These are phyloP conservation scores for Aspergillus sp. DNA, from an alignment of 2,329 filamentous ascomycete species.

Conservation along the genomic window DNA sequence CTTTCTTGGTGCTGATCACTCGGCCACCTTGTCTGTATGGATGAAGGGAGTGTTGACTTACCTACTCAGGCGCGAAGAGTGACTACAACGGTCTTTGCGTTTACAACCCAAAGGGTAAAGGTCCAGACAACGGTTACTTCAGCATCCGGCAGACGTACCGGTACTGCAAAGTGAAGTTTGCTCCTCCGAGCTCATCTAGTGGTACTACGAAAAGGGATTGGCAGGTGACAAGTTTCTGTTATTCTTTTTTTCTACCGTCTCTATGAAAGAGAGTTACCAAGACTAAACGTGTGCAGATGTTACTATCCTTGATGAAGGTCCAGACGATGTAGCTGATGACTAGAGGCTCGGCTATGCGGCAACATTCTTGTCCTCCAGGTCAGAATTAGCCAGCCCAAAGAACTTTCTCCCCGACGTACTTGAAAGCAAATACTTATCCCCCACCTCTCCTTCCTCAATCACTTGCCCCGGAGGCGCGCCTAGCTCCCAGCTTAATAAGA, in stretches of 20 bases:
- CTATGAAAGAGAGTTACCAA: too few relatives aligned
- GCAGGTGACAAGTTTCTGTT: not conserved
- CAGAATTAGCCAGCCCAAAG: not conserved
- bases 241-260: not conserved
- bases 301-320: not conserved
- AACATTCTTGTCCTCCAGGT: not conserved
- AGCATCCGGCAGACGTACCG: not conserved
- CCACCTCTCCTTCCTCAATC: constrained; percentile 6
- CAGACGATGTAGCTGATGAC: not conserved
- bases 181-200: not conserved
- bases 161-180: not conserved
- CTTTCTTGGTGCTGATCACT: too few relatives aligned
- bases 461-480: not conserved
- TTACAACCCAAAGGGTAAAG: too few relatives aligned
- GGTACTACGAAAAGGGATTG: not conserved
- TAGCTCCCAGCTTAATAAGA: not conserved
- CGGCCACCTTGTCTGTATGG: too few relatives aligned
- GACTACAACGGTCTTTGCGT: too few relatives aligned
- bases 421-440: constrained; percentile 6
- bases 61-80: too few relatives aligned
- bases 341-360: not conserved
- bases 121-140: not conserved
- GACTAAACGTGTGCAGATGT: not conserved
- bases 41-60: too few relatives aligned
- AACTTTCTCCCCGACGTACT: constrained; percentile 1